A percentile compares a stretch with the other conserved stretches of the same genome.
These are phyloP conservation scores for Aspergillus baeticus DNA, from an alignment of 495 filamentous ascomycete genomes.

Conservation along the genomic window DNA sequence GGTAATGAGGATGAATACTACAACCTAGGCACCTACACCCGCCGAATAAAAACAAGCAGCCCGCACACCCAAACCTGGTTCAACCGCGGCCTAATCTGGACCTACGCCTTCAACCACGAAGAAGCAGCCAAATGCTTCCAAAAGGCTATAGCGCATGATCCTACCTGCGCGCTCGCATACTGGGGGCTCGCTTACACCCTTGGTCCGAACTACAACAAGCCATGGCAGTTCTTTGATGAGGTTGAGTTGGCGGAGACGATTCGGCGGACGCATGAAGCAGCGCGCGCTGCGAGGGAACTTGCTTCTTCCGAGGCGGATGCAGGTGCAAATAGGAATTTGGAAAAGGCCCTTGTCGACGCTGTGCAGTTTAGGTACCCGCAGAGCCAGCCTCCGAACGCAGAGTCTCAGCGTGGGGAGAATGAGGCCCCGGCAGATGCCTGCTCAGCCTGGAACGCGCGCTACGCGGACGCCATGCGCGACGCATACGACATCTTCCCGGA, in stretches of 20 bases:
- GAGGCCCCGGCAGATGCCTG: conserved; percentile 31
- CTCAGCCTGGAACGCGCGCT: conserved; percentile 52
- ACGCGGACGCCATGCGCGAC: conserved; percentile 58
- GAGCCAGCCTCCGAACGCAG: conserved; percentile 24
- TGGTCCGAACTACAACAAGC: conserved; percentile 75
- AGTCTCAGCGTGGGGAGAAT: too few species aligned
- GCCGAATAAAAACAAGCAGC: conserved; percentile 43
- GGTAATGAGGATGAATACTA: too few species aligned
- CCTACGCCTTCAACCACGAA: conserved; percentile 32
- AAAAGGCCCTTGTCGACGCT: conserved; percentile 58
- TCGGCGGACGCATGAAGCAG: conserved; percentile 42
- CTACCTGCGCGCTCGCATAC: conserved; percentile 57
- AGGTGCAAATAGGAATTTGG: conserved; percentile 29
- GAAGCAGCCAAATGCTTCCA: conserved; percentile 23
- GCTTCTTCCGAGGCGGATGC: conserved; percentile 15
- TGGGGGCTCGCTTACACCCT: conserved; percentile 67
- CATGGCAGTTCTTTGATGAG: conserved; percentile 64
- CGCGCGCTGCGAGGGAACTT: conserved; percentile 38
- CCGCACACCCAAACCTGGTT: conserved; percentile 26
- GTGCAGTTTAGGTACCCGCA: conserved; percentile 55
- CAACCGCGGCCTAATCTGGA: conserved; percentile 28
- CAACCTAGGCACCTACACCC: conserved; percentile 52
- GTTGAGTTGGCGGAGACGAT: conserved; percentile 51
- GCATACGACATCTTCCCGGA: conserved; percentile 54
- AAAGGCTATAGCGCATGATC: conserved; percentile 51